These are phyloP conservation scores for Pelargonium cotyledonis DNA, from an alignment of 441 rosid genomes.

Conservation along the genomic window DNA sequence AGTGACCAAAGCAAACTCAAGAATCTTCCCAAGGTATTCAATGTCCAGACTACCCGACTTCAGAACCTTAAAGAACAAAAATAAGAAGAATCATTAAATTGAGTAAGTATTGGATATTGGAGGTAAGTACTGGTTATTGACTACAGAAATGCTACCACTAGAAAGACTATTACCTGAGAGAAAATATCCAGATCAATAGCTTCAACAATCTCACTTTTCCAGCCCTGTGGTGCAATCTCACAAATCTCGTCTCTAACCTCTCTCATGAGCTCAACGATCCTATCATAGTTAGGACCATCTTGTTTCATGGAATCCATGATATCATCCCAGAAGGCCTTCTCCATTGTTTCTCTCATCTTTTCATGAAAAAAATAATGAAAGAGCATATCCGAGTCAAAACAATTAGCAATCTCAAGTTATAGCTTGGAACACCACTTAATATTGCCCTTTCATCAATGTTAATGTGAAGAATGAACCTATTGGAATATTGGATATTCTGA, in stretches of 20 bases:
- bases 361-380: constrained; percentile 34
- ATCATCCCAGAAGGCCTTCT: constrained; percentile 81
- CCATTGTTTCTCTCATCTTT: constrained; percentile 67
- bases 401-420: too few relatives aligned
- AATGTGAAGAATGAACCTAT: background rate
- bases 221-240: constrained; percentile 76
- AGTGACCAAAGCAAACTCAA: constrained; percentile 67
- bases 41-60: constrained; percentile 63
- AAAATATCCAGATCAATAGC: constrained; percentile 73
- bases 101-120: background rate
- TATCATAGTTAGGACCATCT: constrained; percentile 52
- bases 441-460: background rate
- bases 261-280: constrained; percentile 65
- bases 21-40: constrained; percentile 68
- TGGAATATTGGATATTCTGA: too few relatives aligned
- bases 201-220: constrained; percentile 70
- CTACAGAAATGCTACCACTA: background rate
- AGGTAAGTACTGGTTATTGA: too few relatives aligned
- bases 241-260: constrained; percentile 84
- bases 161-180: constrained; percentile 47
- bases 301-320: constrained; percentile 56
- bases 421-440: background rate
- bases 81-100: background rate
- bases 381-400: too few relatives aligned
- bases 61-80: constrained; percentile 42